Evolutionary conservation across 805 yeast genomes (phyloP).

Genomic region (Metschnikowia matae): DNA sequence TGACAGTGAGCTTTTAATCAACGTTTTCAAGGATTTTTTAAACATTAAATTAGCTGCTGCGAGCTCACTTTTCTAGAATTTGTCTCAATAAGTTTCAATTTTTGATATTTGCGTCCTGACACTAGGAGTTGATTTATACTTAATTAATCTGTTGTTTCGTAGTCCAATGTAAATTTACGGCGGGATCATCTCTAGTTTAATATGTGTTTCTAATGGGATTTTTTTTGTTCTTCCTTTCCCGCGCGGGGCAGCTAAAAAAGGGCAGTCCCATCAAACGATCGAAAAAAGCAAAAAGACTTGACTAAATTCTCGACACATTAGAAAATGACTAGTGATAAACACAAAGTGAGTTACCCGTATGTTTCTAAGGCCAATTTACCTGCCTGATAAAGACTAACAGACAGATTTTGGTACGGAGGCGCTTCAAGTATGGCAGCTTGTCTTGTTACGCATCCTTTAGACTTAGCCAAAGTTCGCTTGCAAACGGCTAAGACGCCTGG

Average conservation of each 20-base stretch:
- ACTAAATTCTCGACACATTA: not conserved
- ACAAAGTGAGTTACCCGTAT: slow-evolving; percentile 20
- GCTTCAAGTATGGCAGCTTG: slow-evolving; percentile 67
- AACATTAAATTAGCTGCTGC: not conserved
- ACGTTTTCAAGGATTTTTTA: not conserved
- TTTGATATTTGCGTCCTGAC: too few relatives aligned
- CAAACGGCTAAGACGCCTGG: slow-evolving; percentile 74
- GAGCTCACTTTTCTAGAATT: not conserved
- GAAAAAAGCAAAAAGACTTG: not conserved
- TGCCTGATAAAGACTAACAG: slow-evolving; percentile 5
- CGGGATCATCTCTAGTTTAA: not conserved
- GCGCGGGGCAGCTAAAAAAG: slow-evolving; percentile 3
- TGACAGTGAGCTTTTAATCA: not conserved
- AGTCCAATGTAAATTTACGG: too few relatives aligned
- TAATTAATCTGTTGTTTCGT: too few relatives aligned
- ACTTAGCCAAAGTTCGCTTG: slow-evolving; percentile 79
- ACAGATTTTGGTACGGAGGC: slow-evolving; percentile 62
- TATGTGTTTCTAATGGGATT: not conserved
- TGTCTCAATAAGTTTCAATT: not conserved
- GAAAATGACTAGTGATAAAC: slow-evolving; percentile 14
- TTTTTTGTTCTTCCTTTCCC: not conserved
- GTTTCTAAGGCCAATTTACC: slow-evolving; percentile 1
- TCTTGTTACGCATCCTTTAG: slow-evolving; percentile 74
- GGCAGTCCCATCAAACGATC: not conserved
- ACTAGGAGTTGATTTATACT: too few relatives aligned